Evolutionary conservation across 257 asterid genomes (phyloP).

Genomic region (Nicotiana otophora): DNA sequence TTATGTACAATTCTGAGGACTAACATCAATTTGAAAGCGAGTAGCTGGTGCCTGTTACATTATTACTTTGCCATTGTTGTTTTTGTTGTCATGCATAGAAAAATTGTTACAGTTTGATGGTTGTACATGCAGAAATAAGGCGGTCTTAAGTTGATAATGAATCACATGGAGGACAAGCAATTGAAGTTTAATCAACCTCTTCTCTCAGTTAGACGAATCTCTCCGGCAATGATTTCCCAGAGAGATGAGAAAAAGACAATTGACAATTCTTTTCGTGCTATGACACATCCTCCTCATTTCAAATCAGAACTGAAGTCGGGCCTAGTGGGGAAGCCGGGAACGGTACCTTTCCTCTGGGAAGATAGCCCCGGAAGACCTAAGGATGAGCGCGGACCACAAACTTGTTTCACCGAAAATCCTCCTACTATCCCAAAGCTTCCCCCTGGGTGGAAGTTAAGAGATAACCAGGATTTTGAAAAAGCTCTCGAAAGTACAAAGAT

Average conservation of each 20-base stretch:
- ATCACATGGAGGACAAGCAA: slow-evolving; percentile 60
- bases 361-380: slow-evolving; percentile 68
- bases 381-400: slow-evolving; percentile 24
- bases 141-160: slow-evolving; percentile 32
- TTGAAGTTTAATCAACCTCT: slow-evolving; percentile 57
- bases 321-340: slow-evolving; percentile 50
- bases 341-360: slow-evolving; percentile 79
- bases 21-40: background rate
- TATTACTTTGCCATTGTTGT: background rate
- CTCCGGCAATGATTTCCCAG: slow-evolving; percentile 25
- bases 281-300: slow-evolving; percentile 44
- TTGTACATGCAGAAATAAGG: slow-evolving; percentile 20
- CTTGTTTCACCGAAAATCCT: slow-evolving; percentile 15
- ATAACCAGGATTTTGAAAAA: slow-evolving; percentile 20
- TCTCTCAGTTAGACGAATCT: slow-evolving; percentile 52
- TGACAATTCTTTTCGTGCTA: slow-evolving; percentile 10
- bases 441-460: slow-evolving; percentile 41
- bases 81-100: background rate
- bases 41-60: background rate
- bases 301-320: slow-evolving; percentile 71
- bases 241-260: slow-evolving; percentile 22
- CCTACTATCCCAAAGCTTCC: slow-evolving; percentile 62
- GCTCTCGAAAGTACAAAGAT: slow-evolving; percentile 5
- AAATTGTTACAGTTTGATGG: background rate
- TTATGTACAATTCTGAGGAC: background rate